Evolutionary conservation across 225 moss, liverwort and hornwort species (phyloP).

Genomic region (Rhytidiadelphus loreus): DNA sequence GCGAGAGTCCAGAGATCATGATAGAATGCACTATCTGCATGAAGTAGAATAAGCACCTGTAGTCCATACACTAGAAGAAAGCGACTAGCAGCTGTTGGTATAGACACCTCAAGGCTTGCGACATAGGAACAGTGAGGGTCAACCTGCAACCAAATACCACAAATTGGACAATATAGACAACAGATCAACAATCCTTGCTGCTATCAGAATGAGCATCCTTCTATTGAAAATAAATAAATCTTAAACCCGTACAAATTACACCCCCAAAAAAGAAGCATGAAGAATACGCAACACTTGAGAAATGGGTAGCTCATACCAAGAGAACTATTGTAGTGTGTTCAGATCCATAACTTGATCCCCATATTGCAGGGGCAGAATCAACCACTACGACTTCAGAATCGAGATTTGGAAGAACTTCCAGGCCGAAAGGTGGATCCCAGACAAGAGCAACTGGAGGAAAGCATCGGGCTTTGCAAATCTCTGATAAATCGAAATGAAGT

Average conservation of each 20-base stretch:
- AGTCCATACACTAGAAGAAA: conserved; percentile 88
- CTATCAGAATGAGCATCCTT: background rate
- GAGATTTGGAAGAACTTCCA: conserved; percentile 87
- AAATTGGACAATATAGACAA: background rate
- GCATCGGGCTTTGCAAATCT: conserved; percentile 90
- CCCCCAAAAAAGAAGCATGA: background rate
- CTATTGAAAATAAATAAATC: background rate
- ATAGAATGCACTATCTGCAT: background rate
- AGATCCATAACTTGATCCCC: conserved; percentile 86
- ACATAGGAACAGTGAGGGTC: conserved; percentile 96
- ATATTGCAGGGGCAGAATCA: conserved; percentile 92
- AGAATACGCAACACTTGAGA: background rate
- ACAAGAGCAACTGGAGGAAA: conserved; percentile 97
- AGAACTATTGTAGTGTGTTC: conserved; percentile 84
- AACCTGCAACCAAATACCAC: conserved; percentile 43
- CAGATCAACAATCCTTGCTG: background rate
- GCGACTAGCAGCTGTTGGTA: conserved; percentile 75
- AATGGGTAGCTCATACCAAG: conserved; percentile 51
- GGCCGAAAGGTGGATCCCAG: conserved; percentile 94
- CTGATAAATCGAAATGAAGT: conserved; percentile 22
- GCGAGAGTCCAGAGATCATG: background rate
- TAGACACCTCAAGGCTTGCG: conserved; percentile 70
- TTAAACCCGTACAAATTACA: background rate
- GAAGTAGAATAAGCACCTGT: conserved; percentile 52
- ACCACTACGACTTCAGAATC: conserved; percentile 77